These are phyloP conservation scores for Peziza echinospora DNA, from an alignment of 495 filamentous ascomycete species.

Conservation along the genomic window DNA sequence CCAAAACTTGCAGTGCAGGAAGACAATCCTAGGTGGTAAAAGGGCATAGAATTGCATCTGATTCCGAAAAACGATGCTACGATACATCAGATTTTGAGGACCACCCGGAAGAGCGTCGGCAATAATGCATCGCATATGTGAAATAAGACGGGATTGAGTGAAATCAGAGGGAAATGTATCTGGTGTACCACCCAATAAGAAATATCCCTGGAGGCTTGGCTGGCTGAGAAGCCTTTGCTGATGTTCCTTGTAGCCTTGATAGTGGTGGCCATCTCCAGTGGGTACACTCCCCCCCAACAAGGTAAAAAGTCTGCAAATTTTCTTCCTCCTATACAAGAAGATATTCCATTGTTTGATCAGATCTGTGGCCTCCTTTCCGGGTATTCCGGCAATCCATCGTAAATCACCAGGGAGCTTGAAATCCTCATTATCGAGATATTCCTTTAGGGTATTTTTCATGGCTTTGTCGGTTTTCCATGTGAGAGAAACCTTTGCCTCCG, in stretches of 20 bases:
- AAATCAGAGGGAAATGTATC: background rate
- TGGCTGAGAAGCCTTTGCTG: background rate
- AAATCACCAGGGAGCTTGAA: background rate
- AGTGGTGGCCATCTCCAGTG: background rate
- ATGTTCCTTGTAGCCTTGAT: background rate
- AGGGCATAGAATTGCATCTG: background rate
- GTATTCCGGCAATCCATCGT: background rate
- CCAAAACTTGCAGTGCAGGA: too few relatives aligned
- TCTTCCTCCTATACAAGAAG: too few relatives aligned
- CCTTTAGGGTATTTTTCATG: background rate
- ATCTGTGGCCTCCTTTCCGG: background rate
- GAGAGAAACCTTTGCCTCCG: conserved; percentile 1
- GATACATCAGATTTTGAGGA: background rate
- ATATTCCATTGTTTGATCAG: too few relatives aligned
- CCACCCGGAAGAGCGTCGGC: background rate
- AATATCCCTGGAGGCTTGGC: background rate
- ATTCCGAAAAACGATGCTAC: background rate
- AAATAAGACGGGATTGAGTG: background rate
- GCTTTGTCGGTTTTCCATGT: conserved; percentile 4
- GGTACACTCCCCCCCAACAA: background rate
- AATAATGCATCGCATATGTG: background rate
- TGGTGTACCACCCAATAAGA: background rate
- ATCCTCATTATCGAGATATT: background rate
- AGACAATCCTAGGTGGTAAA: too few relatives aligned
- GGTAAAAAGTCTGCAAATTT: background rate